phyloP scores from a whole-genome alignment of 106 monocot genomes.

The Dioscorea zingiberensis region DNA sequence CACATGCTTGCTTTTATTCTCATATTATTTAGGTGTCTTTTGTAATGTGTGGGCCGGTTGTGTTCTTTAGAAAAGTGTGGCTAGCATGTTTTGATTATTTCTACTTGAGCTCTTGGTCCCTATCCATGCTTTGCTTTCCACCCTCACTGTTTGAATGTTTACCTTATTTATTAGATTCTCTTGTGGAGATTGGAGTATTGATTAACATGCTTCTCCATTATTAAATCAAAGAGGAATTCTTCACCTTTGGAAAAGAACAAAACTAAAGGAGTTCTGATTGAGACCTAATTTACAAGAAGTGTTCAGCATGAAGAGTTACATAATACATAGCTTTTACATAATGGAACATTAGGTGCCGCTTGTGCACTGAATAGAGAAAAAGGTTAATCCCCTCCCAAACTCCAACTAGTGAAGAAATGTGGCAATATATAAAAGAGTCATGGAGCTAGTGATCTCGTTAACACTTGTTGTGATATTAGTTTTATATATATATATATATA shows the following conservation, averaged over 20 bases:
- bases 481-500: background rate
- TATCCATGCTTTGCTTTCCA: background rate
- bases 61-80: slow-evolving; percentile 1
- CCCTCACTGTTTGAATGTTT: background rate
- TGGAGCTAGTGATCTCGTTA: background rate
- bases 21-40: slow-evolving; percentile 6
- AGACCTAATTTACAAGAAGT: background rate
- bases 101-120: background rate
- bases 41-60: background rate
- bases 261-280: background rate
- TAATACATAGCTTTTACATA: background rate
- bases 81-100: slow-evolving; percentile 3
- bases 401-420: background rate
- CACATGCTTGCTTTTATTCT: slow-evolving; percentile 7
- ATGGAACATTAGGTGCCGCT: background rate
- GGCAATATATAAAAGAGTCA: background rate
- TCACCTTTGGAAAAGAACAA: background rate
- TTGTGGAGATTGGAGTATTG: background rate
- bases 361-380: background rate
- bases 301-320: background rate
- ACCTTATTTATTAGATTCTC: background rate
- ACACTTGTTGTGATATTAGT: too few relatives aligned
- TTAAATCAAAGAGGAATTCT: background rate
- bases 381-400: too few relatives aligned
- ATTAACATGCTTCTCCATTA: background rate